Conservation (phyloP, 2,329 filamentous ascomycete genomes). For the Fusarium pilosicola region DNA sequence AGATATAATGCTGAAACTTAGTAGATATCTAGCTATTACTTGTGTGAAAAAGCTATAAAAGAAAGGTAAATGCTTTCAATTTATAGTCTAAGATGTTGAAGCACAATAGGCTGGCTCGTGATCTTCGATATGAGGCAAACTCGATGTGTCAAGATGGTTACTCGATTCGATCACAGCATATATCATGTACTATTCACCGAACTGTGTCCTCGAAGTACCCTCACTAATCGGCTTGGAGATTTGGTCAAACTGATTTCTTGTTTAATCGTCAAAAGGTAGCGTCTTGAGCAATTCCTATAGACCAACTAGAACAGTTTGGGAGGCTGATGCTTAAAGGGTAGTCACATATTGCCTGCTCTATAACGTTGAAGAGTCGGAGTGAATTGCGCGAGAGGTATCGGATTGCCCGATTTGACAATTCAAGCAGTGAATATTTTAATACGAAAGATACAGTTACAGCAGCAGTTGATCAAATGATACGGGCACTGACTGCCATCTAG, state of each 20-base stretch:
- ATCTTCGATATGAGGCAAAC: neutral
- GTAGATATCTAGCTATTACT: accelerated
- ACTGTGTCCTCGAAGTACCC: accelerated
- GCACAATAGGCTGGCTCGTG: accelerated
- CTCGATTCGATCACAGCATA: neutral
- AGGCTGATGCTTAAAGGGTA: accelerated
- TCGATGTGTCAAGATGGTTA: accelerated
- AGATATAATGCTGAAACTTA: neutral
- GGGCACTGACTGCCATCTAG: accelerated
- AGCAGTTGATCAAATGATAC: accelerated
- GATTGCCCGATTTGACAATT: accelerated
- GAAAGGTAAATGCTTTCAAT: accelerated
- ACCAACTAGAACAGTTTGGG: neutral
- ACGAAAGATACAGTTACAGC: accelerated
- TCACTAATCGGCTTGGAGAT: neutral
- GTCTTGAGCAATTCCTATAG: no score
- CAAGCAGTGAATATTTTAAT: accelerated
- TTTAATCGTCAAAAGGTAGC: neutral
- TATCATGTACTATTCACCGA: neutral
- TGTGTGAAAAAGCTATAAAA: accelerated
- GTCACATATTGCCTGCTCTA: neutral
- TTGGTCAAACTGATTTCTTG: accelerated
- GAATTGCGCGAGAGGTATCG: neutral
- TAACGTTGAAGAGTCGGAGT: accelerated
- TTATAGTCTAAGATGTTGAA: neutral